A percentile compares a stretch with the other conserved stretches of the same genome.
Conservation (phyloP, 192 early-diverging fungal genomes). For the Radiomyces spectabilis region DNA sequence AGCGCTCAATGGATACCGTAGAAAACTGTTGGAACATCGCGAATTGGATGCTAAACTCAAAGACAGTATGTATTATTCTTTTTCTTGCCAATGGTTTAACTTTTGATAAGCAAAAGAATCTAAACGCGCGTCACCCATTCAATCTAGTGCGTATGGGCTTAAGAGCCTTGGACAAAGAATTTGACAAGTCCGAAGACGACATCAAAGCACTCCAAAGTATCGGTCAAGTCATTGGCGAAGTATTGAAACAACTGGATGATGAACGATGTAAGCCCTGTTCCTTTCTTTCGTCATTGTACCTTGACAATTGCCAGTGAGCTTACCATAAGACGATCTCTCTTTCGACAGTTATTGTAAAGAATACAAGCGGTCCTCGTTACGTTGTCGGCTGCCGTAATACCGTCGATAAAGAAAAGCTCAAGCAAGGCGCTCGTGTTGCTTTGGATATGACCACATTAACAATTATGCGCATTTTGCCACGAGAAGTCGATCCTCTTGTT, state of each 20-base stretch:
- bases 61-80: slow-evolving; percentile 60
- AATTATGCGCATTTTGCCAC: slow-evolving; percentile 98
- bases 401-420: slow-evolving; percentile 91
- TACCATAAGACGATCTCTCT: background rate
- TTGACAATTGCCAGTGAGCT: background rate
- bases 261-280: slow-evolving; percentile 70
- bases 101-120: background rate
- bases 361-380: slow-evolving; percentile 93
- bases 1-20: slow-evolving; percentile 80
- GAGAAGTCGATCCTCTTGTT: slow-evolving; percentile 98
- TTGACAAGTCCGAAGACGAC: slow-evolving; percentile 94
- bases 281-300: background rate
- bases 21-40: slow-evolving; percentile 85
- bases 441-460: slow-evolving; percentile 99
- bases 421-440: slow-evolving; percentile 95
- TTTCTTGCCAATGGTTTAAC: background rate
- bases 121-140: background rate
- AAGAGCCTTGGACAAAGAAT: slow-evolving; percentile 82
- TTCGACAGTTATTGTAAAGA: slow-evolving; percentile 90
- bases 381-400: slow-evolving; percentile 95
- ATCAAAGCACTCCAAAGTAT: slow-evolving; percentile 97
- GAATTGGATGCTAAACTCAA: slow-evolving; percentile 95
- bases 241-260: slow-evolving; percentile 94
- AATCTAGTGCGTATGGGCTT: slow-evolving; percentile 75
- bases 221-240: slow-evolving; percentile 98